Evolutionary conservation across 495 filamentous ascomycete species (phyloP).

Genomic region (Aeminium ludgeri): DNA sequence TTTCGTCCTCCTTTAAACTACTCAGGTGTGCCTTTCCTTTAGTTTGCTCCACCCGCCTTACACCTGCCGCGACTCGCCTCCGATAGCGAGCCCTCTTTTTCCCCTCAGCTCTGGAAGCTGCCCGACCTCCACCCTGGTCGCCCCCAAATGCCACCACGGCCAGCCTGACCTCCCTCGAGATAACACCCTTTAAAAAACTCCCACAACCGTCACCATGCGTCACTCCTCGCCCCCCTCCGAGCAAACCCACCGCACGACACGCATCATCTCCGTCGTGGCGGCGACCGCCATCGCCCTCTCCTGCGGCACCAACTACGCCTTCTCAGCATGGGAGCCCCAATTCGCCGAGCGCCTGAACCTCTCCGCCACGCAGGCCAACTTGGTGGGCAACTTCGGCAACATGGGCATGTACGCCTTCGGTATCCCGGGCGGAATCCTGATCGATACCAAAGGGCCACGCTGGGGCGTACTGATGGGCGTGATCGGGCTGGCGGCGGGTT

Average conservation of each 20-base stretch:
- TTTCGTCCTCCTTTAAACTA: too few relatives aligned
- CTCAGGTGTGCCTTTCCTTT: too few relatives aligned
- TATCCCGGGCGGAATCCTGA: constrained; percentile 74
- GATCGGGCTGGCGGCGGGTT: constrained; percentile 23
- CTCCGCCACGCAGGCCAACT: constrained; percentile 73
- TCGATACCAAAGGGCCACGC: constrained; percentile 68
- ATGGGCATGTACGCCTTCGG: constrained; percentile 88
- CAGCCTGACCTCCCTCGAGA: too few relatives aligned
- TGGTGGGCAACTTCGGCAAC: constrained; percentile 89
- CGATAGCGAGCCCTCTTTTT: neutral
- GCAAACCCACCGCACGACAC: constrained; percentile 32
- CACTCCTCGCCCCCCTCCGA: constrained; percentile 7
- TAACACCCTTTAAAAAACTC: neutral
- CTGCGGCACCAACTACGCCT: constrained; percentile 53
- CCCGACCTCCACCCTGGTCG: neutral
- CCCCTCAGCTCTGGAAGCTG: too few relatives aligned
- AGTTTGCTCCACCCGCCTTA: too few relatives aligned
- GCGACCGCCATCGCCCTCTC: constrained; percentile 55
- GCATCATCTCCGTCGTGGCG: constrained; percentile 47
- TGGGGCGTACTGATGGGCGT: constrained; percentile 59
- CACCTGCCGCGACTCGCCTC: too few relatives aligned
- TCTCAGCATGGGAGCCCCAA: constrained; percentile 93
- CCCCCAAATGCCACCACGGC: neutral
- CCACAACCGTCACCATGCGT: constrained; percentile 2
- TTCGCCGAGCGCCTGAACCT: constrained; percentile 75